phyloP scores from a whole-genome alignment of 495 filamentous ascomycete species.

The Penicillium mononematosum region DNA sequence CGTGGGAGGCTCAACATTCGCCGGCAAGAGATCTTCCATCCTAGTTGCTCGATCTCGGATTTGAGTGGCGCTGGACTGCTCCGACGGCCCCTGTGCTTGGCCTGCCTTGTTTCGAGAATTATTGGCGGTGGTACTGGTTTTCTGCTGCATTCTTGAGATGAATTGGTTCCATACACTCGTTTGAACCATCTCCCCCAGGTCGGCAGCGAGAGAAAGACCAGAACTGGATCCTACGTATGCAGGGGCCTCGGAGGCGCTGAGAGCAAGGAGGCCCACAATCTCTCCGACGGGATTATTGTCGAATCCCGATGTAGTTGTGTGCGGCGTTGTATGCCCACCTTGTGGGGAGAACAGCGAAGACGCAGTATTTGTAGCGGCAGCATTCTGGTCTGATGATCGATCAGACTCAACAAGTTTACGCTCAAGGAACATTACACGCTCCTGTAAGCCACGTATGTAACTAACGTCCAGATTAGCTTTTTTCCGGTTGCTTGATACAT shows the following conservation, averaged over 20 bases:
- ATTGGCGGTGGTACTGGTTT: constrained; percentile 1
- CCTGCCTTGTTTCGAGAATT: constrained; percentile 7
- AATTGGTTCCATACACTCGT: constrained; percentile 54
- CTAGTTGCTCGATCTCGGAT: constrained; percentile 28
- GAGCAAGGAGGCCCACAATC: constrained; percentile 50
- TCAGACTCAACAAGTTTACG: constrained; percentile 31
- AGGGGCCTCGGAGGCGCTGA: constrained; percentile 48
- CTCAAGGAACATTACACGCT: constrained; percentile 49
- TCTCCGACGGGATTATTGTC: constrained; percentile 50
- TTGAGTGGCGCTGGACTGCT: constrained; percentile 12
- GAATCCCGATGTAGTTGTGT: constrained; percentile 25
- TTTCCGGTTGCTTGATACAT: neutral
- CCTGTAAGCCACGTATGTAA: constrained; percentile 49
- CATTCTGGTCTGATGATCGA: constrained; percentile 18
- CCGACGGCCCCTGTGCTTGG: constrained; percentile 8
- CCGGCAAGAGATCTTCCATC: constrained; percentile 41
- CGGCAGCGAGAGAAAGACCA: constrained; percentile 48
- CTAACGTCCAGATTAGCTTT: constrained; percentile 19
- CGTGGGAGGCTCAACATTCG: constrained; percentile 47
- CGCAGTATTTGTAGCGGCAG: constrained; percentile 15
- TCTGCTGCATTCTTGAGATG: constrained; percentile 37
- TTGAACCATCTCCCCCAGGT: constrained; percentile 55
- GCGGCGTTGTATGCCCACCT: constrained; percentile 24
- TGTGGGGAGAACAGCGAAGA: constrained; percentile 29
- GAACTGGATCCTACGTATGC: constrained; percentile 56